phyloP scores from a whole-genome alignment of 805 yeast genomes.

The Candida piceae region DNA sequence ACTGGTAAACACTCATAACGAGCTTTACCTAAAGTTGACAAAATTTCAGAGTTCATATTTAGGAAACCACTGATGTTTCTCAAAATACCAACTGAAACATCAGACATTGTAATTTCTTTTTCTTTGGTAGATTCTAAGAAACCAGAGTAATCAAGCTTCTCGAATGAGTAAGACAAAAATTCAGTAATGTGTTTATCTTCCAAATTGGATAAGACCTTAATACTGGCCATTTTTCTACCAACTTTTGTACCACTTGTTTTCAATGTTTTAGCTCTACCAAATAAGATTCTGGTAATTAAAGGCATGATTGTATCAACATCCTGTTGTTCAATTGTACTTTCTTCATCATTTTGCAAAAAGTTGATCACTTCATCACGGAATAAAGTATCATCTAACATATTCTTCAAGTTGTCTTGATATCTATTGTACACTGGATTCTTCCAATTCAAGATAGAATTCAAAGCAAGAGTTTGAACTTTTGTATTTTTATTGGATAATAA shows the following conservation, averaged over 20 bases:
- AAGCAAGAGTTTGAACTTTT: slow-evolving; percentile 66
- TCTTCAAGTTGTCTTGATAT: slow-evolving; percentile 68
- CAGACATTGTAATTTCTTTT: slow-evolving; percentile 15
- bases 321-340: slow-evolving; percentile 48
- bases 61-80: slow-evolving; percentile 62
- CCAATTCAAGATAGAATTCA: slow-evolving; percentile 64
- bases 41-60: slow-evolving; percentile 51
- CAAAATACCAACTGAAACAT: slow-evolving; percentile 30
- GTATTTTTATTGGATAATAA: slow-evolving; percentile 57
- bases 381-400: slow-evolving; percentile 72
- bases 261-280: slow-evolving; percentile 78
- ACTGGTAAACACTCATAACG: slow-evolving; percentile 44
- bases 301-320: slow-evolving; percentile 67
- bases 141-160: slow-evolving; percentile 40
- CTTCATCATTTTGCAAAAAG: slow-evolving; percentile 49
- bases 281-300: slow-evolving; percentile 67
- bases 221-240: slow-evolving; percentile 67
- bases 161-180: slow-evolving; percentile 61
- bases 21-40: slow-evolving; percentile 54
- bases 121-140: slow-evolving; percentile 25
- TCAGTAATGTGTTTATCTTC: slow-evolving; percentile 44
- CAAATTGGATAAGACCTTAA: slow-evolving; percentile 57
- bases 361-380: slow-evolving; percentile 81
- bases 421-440: slow-evolving; percentile 53
- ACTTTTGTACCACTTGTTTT: slow-evolving; percentile 64